phyloP scores from a whole-genome alignment of 805 yeast species.

The Saturnispora zaruensis region DNA sequence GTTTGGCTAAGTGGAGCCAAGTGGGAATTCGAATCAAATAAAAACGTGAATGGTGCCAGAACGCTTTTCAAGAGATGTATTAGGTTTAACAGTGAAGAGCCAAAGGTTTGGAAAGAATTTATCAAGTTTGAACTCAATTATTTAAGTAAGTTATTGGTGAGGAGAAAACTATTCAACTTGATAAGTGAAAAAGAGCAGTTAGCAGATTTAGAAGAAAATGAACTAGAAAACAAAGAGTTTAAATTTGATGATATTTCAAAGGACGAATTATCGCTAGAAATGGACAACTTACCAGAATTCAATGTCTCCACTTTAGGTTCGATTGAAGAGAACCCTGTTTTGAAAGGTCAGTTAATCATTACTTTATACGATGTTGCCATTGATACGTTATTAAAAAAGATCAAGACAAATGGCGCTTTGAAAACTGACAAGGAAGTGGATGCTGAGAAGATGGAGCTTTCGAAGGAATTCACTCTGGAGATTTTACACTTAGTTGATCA shows the following conservation, averaged over 20 bases:
- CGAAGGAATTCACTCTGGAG: conserved; percentile 24
- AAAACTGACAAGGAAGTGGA: conserved; percentile 28
- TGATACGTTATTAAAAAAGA: conserved; percentile 33
- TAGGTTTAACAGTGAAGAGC: conserved; percentile 69
- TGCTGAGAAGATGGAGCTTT: not conserved
- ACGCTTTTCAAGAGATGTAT: conserved; percentile 76
- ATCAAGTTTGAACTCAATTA: conserved; percentile 82
- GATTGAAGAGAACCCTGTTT: conserved; percentile 74
- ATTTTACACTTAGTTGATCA: conserved; percentile 56
- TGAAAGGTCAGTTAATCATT: conserved; percentile 64
- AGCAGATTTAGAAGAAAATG: conserved; percentile 36
- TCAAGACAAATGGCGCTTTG: conserved; percentile 24
- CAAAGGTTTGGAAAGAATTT: conserved; percentile 74
- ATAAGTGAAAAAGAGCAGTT: conserved; percentile 64
- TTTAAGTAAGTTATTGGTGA: conserved; percentile 70
- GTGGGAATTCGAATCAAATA: conserved; percentile 83
- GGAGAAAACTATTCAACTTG: conserved; percentile 76
- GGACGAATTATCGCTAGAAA: conserved; percentile 49
- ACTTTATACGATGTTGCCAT: conserved; percentile 63
- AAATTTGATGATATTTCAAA: conserved; percentile 23
- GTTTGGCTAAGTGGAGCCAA: conserved; percentile 95
- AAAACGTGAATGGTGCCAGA: conserved; percentile 84
- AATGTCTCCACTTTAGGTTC: conserved; percentile 79
- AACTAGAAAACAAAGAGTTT: conserved; percentile 22
- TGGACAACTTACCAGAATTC: conserved; percentile 71